Evolutionary conservation across 2,329 filamentous ascomycete species (phyloP).

Genomic region (Fusarium neocosmosporiellum): DNA sequence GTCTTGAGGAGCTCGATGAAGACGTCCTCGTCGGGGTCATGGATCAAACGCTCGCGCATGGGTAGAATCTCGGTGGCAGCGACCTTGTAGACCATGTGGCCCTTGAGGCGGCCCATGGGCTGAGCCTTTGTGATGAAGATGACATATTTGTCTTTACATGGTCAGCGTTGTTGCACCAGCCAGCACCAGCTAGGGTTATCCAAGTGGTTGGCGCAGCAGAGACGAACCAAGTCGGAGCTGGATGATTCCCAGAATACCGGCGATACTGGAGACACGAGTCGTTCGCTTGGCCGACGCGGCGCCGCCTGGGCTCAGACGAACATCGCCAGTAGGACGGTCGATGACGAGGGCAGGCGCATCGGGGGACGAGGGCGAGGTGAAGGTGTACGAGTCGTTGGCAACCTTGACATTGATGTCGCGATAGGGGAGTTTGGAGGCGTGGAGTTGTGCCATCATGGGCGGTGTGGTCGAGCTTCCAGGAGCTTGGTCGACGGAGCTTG

Average conservation of each 20-base stretch:
- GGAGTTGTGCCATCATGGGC: slow-evolving; percentile 52
- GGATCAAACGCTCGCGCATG: slow-evolving; percentile 89
- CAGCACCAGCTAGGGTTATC: slow-evolving; percentile 9
- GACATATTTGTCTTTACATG: slow-evolving; percentile 83
- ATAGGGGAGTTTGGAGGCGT: slow-evolving; percentile 71
- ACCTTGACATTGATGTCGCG: slow-evolving; percentile 98
- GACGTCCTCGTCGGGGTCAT: slow-evolving; percentile 93
- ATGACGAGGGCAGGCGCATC: slow-evolving; percentile 88
- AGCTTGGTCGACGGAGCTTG: slow-evolving; percentile 25
- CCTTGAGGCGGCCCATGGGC: slow-evolving; percentile 89
- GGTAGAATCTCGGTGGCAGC: slow-evolving; percentile 92
- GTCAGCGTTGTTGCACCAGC: slow-evolving; percentile 35
- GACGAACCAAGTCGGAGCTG: slow-evolving; percentile 86
- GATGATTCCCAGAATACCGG: slow-evolving; percentile 93
- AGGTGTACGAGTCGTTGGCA: slow-evolving; percentile 91
- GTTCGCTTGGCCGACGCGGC: slow-evolving; percentile 79
- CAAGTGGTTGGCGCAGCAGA: slow-evolving; percentile 23
- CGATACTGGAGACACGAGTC: slow-evolving; percentile 85
- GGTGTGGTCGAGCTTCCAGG: slow-evolving; percentile 17
- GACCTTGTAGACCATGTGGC: slow-evolving; percentile 96
- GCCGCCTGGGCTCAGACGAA: slow-evolving; percentile 84
- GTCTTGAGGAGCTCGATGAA: slow-evolving; percentile 86
- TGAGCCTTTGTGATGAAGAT: slow-evolving; percentile 95
- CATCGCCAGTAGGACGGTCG: slow-evolving; percentile 91
- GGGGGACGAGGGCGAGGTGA: slow-evolving; percentile 94